Base-by-base conservation (phyloP, 2,329 filamentous ascomycete genomes). In the Bipolaris victoriae region DNA sequence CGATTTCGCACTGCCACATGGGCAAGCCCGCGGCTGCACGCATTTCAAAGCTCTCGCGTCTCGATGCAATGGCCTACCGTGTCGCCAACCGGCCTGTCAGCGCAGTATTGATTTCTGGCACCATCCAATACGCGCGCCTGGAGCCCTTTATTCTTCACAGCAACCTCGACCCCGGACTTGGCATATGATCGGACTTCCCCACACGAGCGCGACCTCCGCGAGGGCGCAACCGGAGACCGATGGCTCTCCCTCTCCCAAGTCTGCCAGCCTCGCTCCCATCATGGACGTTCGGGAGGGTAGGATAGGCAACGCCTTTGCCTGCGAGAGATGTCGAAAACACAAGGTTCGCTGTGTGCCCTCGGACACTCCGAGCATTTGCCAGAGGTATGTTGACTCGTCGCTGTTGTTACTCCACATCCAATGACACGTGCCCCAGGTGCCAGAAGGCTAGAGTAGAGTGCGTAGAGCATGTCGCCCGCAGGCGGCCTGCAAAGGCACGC, bases 151-250 rank as follows among this genome's bases (percentile, higher is more conserved):
- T 51, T 60, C 61, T 62, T 64, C 64, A 40, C 58, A 52, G 57
- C 56, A 52, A 54, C 50, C 48, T 55, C 50, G 49, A 58, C 61
- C 68, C 64, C 67, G 61, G 49, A 60, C 70, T 74, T 72, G 70
- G 71, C 71, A 68, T 49, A 61, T 69, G 67, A 65, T 70, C 71
- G 72, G 69, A 69, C 70, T 73, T 73, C 72, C 72, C 72, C 72
- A 75, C 66, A 69, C 62, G 60, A 60, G 53, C 54, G 48, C 47
- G 49, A 52, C 57, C 40, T 43, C 40, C 57, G 61, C 67, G 50
- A 45, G 40, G 37, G 50, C 68, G 51, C 64, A 69, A 63, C 61
- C 66, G 66, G 60, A 65, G 45, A 58, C 49, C 65, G 64, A 64
- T 63, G 63, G 64, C 44, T 62, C 65, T 59, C 65, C 65, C 53